Evolutionary conservation across 768 basidiomycete species (phyloP).

Genomic region (Boletus rubescentipes): DNA sequence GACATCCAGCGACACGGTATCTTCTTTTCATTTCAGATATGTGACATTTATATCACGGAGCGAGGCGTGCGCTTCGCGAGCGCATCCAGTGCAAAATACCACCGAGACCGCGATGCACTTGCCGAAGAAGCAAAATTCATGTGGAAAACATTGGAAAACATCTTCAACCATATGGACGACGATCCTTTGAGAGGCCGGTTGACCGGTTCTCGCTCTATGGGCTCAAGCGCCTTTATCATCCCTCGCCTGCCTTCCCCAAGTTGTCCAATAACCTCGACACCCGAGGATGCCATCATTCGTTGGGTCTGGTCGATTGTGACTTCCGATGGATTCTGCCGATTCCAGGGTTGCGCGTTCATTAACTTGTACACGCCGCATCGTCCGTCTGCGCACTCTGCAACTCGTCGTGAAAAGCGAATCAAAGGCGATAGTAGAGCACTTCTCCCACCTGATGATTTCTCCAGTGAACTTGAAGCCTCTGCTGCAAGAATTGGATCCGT

Average conservation of each 20-base stretch:
- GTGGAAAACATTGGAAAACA: constrained; percentile 21
- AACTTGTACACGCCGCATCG: not conserved
- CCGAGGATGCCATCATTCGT: constrained; percentile 19
- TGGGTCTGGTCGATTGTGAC: constrained; percentile 22
- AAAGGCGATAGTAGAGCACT: constrained; percentile 5
- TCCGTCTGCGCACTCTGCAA: not conserved
- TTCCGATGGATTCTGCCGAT: constrained; percentile 9
- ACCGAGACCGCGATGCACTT: constrained; percentile 26
- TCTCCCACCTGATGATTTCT: constrained; percentile 20
- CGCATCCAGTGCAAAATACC: constrained; percentile 16
- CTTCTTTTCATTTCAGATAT: constrained; percentile 13
- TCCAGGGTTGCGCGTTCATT: not conserved
- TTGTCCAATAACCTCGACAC: constrained; percentile 16
- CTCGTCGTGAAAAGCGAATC: constrained; percentile 9
- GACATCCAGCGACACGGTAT: constrained; percentile 34
- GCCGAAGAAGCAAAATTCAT: constrained; percentile 16
- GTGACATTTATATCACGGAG: constrained; percentile 31
- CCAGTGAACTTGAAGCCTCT: not conserved
- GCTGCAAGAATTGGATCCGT: not conserved
- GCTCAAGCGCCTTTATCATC: constrained; percentile 17
- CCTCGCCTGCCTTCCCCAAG: constrained; percentile 28
- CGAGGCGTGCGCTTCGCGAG: constrained; percentile 29
- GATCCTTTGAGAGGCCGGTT: not conserved
- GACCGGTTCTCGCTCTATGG: constrained; percentile 2
- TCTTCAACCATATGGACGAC: constrained; percentile 18